phyloP scores from a whole-genome alignment of 2,329 filamentous ascomycete genomes.

The Diaporthe amygdali region DNA sequence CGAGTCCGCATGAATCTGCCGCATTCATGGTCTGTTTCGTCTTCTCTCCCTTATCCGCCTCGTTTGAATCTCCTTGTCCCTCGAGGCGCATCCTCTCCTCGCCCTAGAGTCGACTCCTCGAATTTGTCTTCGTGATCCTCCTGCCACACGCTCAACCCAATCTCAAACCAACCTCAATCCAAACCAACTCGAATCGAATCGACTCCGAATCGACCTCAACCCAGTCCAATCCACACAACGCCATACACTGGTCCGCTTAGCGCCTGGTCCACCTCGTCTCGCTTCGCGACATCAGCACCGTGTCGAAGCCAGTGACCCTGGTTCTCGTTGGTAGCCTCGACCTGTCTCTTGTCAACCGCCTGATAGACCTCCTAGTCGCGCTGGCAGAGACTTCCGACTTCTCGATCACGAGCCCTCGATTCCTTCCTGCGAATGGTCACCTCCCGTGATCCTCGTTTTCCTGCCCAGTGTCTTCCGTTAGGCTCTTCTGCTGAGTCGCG shows the following conservation, averaged over 20 bases:
- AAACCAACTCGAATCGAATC: constrained; percentile 2
- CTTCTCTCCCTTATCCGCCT: constrained; percentile 28
- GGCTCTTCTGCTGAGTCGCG: constrained; percentile 43
- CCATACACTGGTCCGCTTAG: not conserved
- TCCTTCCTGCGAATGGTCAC: constrained; percentile 15
- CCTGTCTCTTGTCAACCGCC: not conserved
- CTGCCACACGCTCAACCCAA: constrained; percentile 27
- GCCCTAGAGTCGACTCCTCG: constrained; percentile 31
- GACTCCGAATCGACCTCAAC: not conserved
- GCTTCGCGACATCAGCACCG: not conserved
- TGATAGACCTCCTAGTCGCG: not conserved
- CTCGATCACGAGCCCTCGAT: constrained; percentile 4
- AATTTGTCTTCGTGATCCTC: constrained; percentile 27
- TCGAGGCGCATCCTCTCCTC: constrained; percentile 35
- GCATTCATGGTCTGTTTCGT: constrained; percentile 23
- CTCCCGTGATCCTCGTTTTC: constrained; percentile 23
- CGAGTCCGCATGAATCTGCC: constrained; percentile 26
- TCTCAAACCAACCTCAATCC: constrained; percentile 16
- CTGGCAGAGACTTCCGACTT: not conserved
- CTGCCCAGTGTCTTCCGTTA: constrained; percentile 25
- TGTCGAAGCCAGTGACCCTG: not conserved
- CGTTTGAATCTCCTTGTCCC: constrained; percentile 34
- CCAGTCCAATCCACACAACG: not conserved
- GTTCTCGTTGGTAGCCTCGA: constrained; percentile 4
- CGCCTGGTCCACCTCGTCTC: not conserved